Percentiles rank a stretch among this genome's conserved stretches.
Evolutionary conservation across 495 filamentous ascomycete genomes (phyloP).

Genomic region (Mycothermus thermophilus): DNA sequence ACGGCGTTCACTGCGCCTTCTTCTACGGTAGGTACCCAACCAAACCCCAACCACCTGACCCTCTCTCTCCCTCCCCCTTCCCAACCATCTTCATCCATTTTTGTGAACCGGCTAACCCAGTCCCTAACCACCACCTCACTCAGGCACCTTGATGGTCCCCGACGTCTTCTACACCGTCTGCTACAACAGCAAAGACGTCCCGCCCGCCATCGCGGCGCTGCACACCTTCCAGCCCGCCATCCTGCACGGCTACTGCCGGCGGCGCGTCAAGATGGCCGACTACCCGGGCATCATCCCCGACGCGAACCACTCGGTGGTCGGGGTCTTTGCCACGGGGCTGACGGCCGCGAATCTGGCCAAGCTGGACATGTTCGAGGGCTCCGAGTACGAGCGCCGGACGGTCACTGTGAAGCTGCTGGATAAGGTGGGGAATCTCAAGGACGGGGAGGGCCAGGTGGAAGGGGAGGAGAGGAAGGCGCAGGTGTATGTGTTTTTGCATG

Average conservation of each 20-base stretch:
- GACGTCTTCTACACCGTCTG: conserved; percentile 72
- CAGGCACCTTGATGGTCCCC: conserved; percentile 75
- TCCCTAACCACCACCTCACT: too few species aligned
- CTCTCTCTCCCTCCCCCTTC: too few species aligned
- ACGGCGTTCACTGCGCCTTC: conserved; percentile 38
- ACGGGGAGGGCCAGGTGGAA: conserved; percentile 31
- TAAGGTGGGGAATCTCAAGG: conserved; percentile 24
- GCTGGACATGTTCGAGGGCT: conserved; percentile 74
- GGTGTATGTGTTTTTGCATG: conserved; percentile 63
- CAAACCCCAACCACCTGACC: background rate
- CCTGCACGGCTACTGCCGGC: conserved; percentile 56
- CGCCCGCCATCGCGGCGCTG: conserved; percentile 19
- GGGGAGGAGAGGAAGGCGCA: conserved; percentile 48
- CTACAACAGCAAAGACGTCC: conserved; percentile 37
- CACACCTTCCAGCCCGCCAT: conserved; percentile 61
- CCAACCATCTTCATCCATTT: too few species aligned
- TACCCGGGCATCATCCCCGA: conserved; percentile 71
- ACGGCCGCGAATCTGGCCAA: conserved; percentile 61
- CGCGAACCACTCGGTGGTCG: conserved; percentile 48
- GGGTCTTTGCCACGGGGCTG: conserved; percentile 64
- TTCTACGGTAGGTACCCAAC: conserved; percentile 44
- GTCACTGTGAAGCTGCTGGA: conserved; percentile 47
- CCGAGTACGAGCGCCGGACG: conserved; percentile 48
- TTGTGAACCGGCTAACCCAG: too few species aligned
- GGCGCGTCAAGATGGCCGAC: conserved; percentile 42